Evolutionary conservation across 441 rosid species (phyloP).

Genomic region (Bruguiera hainesii): DNA sequence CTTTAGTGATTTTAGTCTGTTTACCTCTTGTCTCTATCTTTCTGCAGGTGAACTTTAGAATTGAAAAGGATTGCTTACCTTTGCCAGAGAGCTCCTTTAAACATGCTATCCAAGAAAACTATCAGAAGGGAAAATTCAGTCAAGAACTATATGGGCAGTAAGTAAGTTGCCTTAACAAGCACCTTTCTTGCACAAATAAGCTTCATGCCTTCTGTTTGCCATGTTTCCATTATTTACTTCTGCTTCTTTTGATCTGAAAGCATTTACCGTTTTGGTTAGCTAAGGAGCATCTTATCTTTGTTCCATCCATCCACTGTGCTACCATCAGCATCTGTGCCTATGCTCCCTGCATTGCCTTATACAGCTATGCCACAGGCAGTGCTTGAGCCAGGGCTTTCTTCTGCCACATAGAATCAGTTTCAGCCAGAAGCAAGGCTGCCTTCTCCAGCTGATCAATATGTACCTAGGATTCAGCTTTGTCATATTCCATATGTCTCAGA

Average conservation of each 20-base stretch:
- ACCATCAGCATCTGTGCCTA: conserved; percentile 19
- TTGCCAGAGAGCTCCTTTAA: conserved; percentile 43
- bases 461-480: conserved; percentile 29
- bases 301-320: conserved; percentile 38
- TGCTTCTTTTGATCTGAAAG: not conserved
- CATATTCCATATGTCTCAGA: conserved; percentile 24
- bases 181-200: not conserved
- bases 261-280: conserved; percentile 30
- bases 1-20: not conserved
- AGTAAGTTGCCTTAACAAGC: conserved; percentile 27
- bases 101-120: conserved; percentile 40
- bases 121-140: conserved; percentile 42
- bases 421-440: conserved; percentile 28
- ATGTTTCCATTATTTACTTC: not conserved
- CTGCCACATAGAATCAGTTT: conserved; percentile 7
- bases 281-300: conserved; percentile 34
- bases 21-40: conserved; percentile 3
- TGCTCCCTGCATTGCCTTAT: conserved; percentile 28
- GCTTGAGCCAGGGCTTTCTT: not conserved
- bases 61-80: conserved; percentile 45
- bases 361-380: conserved; percentile 9
- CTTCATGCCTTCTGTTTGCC: not conserved
- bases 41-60: conserved; percentile 49
- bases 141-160: conserved; percentile 47
- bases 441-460: conserved; percentile 18